Base-by-base conservation (phyloP, 345 rosid genomes). In the Durio zibethinus region DNA sequence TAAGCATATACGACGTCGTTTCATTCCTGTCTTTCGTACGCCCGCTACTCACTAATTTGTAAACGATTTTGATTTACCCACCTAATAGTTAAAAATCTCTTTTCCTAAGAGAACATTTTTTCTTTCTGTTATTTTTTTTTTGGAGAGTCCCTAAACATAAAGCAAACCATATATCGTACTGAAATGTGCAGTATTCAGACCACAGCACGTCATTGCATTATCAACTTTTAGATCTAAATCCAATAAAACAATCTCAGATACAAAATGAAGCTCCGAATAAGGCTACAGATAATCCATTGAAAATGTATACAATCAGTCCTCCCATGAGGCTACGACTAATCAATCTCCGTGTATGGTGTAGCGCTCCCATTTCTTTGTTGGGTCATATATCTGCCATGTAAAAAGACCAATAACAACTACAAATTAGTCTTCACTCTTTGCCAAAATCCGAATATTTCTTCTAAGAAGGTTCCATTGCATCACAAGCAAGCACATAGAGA, bases 331-430 rank as follows among this genome's bases (percentile, higher is more conserved):
- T 14, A 42, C 36, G 7, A 8, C 7, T 1, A 16, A 8, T 29
- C 73, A 68, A 69, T 69, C 73, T 15, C 73, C 56, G 1, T 69
- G 73, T 56, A 69, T 69, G 38, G 73, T 69, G 73, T 45, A 69
- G 5, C 73, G 73, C 38, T 69, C 73, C 73, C 73, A 15, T 47
- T 69, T 69, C 73, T 47, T 69, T 29, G 56, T 47, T 27, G 73
- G 73, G 5, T 69, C 73, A 47, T 25, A 47, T 47, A 69, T 69
- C 73, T 69, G 56, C 21, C 56, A 16, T 20, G 10, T 5, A 66
- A 8, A 23, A 45, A 45, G 1, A 45, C 5, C 3, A 45, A 27
- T 47, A 69, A 27, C 0, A 69, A 27, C 8, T 23, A 23, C n/a
- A 27, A 25, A 25, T 31, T 15, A 7, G 23, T 15, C 35, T 67